Evolutionary conservation across 768 basidiomycete genomes (phyloP).

Genomic region (Boletus reticuloceps): DNA sequence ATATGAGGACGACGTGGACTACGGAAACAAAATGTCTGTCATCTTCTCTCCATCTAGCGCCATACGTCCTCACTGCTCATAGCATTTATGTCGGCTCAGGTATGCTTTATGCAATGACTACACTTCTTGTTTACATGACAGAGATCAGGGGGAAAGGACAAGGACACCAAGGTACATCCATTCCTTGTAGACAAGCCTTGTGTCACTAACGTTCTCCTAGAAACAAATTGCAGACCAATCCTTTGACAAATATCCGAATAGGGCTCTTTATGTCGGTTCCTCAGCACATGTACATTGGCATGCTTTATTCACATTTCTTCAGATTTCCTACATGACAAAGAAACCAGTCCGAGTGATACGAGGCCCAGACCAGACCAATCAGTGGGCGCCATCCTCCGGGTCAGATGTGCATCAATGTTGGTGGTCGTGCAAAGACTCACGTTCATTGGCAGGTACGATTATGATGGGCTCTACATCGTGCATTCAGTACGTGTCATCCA

Average conservation of each 20-base stretch:
- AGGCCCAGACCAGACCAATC: conserved; percentile 16
- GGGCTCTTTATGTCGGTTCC: conserved; percentile 17
- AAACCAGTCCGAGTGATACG: conserved; percentile 39
- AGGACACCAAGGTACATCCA: conserved; percentile 7
- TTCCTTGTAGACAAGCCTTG: not conserved
- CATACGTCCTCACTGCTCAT: conserved; percentile 1
- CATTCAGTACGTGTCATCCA: conserved; percentile 15
- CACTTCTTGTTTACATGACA: not conserved
- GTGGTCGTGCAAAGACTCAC: not conserved
- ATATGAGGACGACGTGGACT: not conserved
- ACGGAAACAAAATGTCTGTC: conserved; percentile 37
- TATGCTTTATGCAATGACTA: not conserved
- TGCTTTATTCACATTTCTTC: not conserved
- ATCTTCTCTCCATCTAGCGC: not conserved
- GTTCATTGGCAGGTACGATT: conserved; percentile 24
- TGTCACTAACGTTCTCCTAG: conserved; percentile 11
- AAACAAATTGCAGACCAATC: conserved; percentile 22
- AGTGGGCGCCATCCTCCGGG: conserved; percentile 14
- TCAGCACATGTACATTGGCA: not conserved
- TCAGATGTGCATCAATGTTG: not conserved
- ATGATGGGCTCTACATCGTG: conserved; percentile 33
- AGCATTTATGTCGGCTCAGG: conserved; percentile 37
- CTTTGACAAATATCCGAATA: conserved; percentile 21
- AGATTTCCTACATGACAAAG: conserved; percentile 30
- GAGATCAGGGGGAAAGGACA: conserved; percentile 23